phyloP scores from a whole-genome alignment of 176 grass and related monocot genomes.

The Aechmea fasciata region DNA sequence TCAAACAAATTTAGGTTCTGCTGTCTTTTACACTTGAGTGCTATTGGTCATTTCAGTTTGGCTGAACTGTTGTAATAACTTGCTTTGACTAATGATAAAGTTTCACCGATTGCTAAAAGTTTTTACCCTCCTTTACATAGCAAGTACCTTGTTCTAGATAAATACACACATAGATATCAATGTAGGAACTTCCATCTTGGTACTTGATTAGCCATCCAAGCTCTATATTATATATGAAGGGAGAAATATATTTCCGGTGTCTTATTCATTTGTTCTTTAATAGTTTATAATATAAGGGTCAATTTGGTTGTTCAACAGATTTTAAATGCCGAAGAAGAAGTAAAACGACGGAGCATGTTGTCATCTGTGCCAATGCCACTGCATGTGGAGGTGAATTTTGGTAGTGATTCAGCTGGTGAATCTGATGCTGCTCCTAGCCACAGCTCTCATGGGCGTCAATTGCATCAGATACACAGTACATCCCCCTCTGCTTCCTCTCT shows the following conservation, averaged over 20 bases:
- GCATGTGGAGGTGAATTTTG: slow-evolving; percentile 75
- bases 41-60: no score
- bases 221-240: no score
- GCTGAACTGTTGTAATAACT: no score
- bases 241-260: background rate
- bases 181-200: no score
- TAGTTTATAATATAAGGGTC: background rate
- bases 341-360: slow-evolving; percentile 51
- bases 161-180: no score
- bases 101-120: no score
- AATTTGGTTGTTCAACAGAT: slow-evolving; percentile 44
- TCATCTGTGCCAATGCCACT: slow-evolving; percentile 41
- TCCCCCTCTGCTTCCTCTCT: slow-evolving; percentile 74
- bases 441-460: slow-evolving; percentile 40
- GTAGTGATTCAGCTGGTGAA: slow-evolving; percentile 61
- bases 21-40: no score
- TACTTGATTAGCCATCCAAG: no score
- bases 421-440: slow-evolving; percentile 74
- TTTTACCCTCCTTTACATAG: no score
- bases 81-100: no score
- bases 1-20: no score
- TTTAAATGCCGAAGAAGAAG: slow-evolving; percentile 89
- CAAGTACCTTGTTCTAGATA: no score
- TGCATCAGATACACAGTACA: slow-evolving; percentile 50
- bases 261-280: background rate